Percentiles rank a stretch among this genome's conserved stretches.
phyloP scores from a whole-genome alignment of 805 yeast species.

The Sugiyamaella americana region DNA sequence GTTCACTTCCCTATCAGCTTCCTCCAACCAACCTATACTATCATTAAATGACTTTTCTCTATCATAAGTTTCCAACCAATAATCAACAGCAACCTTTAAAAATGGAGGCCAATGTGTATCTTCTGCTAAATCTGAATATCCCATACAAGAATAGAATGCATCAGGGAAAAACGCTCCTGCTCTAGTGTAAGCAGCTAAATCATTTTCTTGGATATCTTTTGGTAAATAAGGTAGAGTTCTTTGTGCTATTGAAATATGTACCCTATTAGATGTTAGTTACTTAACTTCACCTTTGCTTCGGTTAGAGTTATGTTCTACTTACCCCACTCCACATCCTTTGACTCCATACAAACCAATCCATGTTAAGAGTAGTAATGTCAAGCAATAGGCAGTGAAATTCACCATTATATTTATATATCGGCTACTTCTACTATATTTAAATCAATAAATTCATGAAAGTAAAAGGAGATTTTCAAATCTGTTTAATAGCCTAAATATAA shows the following conservation, averaged over 20 bases:
- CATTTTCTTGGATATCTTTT: constrained; percentile 4
- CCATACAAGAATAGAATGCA: constrained; percentile 56
- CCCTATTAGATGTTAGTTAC: constrained; percentile 3
- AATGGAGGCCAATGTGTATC: constrained; percentile 69
- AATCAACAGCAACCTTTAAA: constrained; percentile 40
- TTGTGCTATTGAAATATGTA: constrained; percentile 16
- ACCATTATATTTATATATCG: background rate
- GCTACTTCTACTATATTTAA: no score
- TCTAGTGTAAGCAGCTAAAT: constrained; percentile 20
- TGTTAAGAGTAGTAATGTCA: background rate
- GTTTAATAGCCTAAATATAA: no score
- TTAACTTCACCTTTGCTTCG: background rate
- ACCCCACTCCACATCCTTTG: constrained; percentile 1
- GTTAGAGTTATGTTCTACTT: background rate
- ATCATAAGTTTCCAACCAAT: constrained; percentile 35
- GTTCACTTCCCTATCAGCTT: background rate
- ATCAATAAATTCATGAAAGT: no score
- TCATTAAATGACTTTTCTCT: background rate
- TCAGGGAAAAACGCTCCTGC: constrained; percentile 70
- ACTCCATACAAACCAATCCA: background rate
- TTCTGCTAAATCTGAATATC: constrained; percentile 49
- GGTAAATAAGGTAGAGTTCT: constrained; percentile 12
- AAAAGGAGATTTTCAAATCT: no score
- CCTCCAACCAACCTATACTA: background rate
- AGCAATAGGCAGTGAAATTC: background rate